Conservation (phyloP, 805 yeast genomes). For the Saccharomycopsis lassenensis region DNA sequence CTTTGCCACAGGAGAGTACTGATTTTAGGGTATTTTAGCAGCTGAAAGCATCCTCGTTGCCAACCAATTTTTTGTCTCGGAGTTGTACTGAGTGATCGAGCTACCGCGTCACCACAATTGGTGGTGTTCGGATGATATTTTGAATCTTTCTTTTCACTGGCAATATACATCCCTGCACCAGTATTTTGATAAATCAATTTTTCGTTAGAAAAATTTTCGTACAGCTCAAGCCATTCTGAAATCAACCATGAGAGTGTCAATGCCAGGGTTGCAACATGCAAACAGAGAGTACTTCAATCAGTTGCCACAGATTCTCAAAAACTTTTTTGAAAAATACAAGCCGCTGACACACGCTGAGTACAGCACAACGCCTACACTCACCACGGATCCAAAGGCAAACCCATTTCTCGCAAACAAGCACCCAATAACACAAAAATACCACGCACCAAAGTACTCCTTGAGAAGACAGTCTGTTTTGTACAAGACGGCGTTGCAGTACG, state of each 20-base stretch:
- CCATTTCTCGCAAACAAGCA: conserved; percentile 83
- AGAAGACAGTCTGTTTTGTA: conserved; percentile 76
- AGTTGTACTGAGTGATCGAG: too few species aligned
- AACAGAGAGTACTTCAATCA: conserved; percentile 35
- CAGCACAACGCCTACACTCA: conserved; percentile 50
- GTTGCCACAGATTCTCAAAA: conserved; percentile 60
- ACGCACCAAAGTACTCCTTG: conserved; percentile 66
- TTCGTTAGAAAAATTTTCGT: too few species aligned
- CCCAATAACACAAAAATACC: conserved; percentile 68
- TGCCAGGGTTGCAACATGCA: conserved; percentile 28
- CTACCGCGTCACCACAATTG: too few species aligned
- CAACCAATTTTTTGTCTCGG: too few species aligned
- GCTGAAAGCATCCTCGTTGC: too few species aligned
- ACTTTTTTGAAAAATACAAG: conserved; percentile 57
- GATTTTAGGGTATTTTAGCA: too few species aligned
- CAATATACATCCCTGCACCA: too few species aligned
- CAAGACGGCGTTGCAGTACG: conserved; percentile 72
- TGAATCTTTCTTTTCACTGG: too few species aligned
- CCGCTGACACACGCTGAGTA: conserved; percentile 79
- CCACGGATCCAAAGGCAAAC: conserved; percentile 61
- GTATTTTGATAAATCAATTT: too few species aligned
- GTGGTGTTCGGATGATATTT: too few species aligned
- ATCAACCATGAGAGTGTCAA: conserved; percentile 6
- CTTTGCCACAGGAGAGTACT: too few species aligned
- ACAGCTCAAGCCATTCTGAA: too few species aligned